Base-by-base conservation (phyloP, 148 eudicot genomes). In the Amaranthus cruentus region DNA sequence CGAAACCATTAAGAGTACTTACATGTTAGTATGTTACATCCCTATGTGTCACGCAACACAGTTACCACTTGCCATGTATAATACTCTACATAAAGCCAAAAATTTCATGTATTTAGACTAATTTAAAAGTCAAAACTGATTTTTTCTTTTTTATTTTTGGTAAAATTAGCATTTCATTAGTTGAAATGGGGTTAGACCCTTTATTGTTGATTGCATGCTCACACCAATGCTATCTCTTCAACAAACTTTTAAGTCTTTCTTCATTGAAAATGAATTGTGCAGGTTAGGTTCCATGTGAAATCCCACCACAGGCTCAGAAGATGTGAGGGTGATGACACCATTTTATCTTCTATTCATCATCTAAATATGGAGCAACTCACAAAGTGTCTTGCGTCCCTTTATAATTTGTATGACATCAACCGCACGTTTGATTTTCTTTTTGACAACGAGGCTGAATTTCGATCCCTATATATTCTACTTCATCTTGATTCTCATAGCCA, bases 331-430 rank as follows among this genome's bases (percentile, higher is more conserved):
- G 83, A 82, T 62, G 66, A 57, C 75, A 81, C 82, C 50, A 70
- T 68, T 77, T 68, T 81, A 47, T 85, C 93, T 75, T 86, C 98
- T 21, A 81, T 83, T 78, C 78, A 74, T 79, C 78, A 89, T 81
- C 90, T 94, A 59, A 94, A 94, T 81, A 65, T 83, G 87, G 97
- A 94, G 81, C 98, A 94, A 84, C 96, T 94, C 65, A 83, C 79
- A 15, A 94, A 94, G 85, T 84, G 87, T 66, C 84, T 94, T 73
- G 78, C 83, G 28, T 85, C 97, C 68, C 79, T 94, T 48, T 86
- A 81, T 75, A 78, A 83, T 81, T 82, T 91, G 65, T 94, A 94
- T 81, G 90, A 87, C 75, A 85, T 80, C 75, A 89, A 88, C 77
- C 86, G 78, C 56, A 82, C 69, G 44, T 77, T 88, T 49, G 75